Conservation (phyloP, 192 early-diverging fungal genomes). For the Podila verticillata region DNA sequence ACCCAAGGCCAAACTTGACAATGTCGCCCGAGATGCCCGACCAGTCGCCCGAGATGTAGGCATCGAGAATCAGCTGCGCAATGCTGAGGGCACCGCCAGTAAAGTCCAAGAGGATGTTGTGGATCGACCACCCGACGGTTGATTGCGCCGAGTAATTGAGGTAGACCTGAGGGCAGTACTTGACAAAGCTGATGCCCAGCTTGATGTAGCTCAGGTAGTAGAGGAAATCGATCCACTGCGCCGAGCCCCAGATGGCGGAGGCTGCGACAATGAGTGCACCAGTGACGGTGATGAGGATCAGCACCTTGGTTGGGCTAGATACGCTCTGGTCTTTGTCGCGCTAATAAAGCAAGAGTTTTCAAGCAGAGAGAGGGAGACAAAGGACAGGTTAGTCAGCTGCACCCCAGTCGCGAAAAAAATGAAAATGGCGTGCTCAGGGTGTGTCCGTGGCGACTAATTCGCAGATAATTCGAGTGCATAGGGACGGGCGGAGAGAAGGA, state of each 20-base stretch:
- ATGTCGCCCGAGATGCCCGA: conserved; percentile 58
- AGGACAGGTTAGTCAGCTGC: background rate
- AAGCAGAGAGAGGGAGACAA: conserved; percentile 1
- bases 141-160: conserved; percentile 79
- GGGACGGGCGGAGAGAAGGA: too few species aligned
- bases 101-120: conserved; percentile 89
- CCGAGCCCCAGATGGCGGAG: background rate
- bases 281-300: conserved; percentile 51
- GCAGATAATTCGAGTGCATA: too few species aligned
- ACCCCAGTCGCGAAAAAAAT: conserved; percentile 1
- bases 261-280: background rate
- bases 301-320: conserved; percentile 45
- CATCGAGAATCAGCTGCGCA: conserved; percentile 82
- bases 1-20: conserved; percentile 82
- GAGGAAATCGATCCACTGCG: conserved; percentile 67
- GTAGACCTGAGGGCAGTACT: conserved; percentile 80
- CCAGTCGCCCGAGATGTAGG: conserved; percentile 66
- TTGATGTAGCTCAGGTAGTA: conserved; percentile 85
- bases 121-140: conserved; percentile 91
- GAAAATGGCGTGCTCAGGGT: conserved; percentile 11
- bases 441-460: too few species aligned
- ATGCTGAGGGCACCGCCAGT: conserved; percentile 84
- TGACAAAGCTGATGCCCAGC: conserved; percentile 80
- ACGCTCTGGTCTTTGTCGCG: conserved; percentile 54
- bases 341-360: conserved; percentile 20